Conservation (phyloP, 148 eudicot species). For the Vaccinium myrtillus region DNA sequence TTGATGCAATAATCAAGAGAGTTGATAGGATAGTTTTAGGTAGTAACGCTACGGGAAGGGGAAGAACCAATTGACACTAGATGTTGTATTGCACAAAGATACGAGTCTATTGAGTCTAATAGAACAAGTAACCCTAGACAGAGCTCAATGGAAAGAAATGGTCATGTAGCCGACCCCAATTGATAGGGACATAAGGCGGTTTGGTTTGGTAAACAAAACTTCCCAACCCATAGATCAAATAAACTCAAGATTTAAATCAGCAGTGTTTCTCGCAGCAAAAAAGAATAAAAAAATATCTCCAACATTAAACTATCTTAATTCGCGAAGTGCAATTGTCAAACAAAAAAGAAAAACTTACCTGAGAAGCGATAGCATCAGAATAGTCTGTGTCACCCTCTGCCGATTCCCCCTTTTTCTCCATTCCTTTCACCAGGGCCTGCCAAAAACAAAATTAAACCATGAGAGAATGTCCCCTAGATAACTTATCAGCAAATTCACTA, state of each 20-base stretch:
- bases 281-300: neutral
- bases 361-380: slow-evolving; percentile 75
- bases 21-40: no score
- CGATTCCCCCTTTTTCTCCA: slow-evolving; percentile 53
- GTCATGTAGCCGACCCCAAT: no score
- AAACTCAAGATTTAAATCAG: neutral
- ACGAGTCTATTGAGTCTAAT: no score
- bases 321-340: neutral
- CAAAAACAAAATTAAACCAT: slow-evolving; percentile 8
- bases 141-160: no score
- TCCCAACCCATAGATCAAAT: neutral
- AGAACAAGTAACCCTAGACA: no score
- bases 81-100: no score
- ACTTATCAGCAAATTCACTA: slow-evolving; percentile 1
- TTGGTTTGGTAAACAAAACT: no score
- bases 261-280: neutral
- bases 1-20: no score
- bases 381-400: slow-evolving; percentile 35
- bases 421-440: slow-evolving; percentile 63
- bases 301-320: neutral
- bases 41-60: no score
- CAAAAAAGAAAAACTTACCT: slow-evolving; percentile 38
- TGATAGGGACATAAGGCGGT: no score
- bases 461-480: neutral
- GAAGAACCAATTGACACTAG: no score